phyloP scores from a whole-genome alignment of 73 alveolate genomes.

The Uronychia setigera region DNA sequence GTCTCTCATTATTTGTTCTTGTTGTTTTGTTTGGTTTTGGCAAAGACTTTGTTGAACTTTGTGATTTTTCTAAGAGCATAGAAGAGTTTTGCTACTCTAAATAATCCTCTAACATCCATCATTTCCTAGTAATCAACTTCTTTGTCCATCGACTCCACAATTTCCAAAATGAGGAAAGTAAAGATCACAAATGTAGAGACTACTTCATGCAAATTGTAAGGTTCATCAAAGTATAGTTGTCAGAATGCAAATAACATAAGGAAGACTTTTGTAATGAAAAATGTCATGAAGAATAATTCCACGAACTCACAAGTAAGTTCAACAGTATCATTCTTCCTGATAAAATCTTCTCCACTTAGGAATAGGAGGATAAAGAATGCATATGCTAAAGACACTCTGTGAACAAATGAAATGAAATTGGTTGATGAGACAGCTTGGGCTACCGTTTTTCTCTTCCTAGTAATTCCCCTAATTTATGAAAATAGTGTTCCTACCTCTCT shows the following conservation, averaged over 20 bases:
- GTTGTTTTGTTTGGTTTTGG: too few species aligned
- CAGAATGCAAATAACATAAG: not conserved
- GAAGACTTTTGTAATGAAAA: not conserved
- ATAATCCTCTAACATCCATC: not conserved
- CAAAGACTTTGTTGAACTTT: not conserved
- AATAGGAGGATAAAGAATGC: not conserved
- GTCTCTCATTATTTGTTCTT: not conserved
- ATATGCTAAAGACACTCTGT: not conserved
- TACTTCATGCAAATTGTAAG: not conserved
- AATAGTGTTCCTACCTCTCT: not conserved
- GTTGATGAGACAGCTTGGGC: not conserved
- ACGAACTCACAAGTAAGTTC: not conserved
- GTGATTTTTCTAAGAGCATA: not conserved
- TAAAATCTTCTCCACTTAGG: not conserved
- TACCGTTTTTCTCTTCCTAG: not conserved
- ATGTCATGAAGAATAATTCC: not conserved
- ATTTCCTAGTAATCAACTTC: not conserved
- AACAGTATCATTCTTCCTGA: not conserved
- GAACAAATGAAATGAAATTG: not conserved
- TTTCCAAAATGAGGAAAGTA: not conserved
- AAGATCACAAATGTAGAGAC: not conserved
- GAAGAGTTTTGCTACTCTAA: not conserved
- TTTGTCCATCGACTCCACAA: not conserved
- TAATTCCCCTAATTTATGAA: not conserved
- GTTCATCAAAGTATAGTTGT: not conserved